These are phyloP conservation scores for Boletus eberwhitei DNA, from an alignment of 768 basidiomycete genomes.

Conservation along the genomic window DNA sequence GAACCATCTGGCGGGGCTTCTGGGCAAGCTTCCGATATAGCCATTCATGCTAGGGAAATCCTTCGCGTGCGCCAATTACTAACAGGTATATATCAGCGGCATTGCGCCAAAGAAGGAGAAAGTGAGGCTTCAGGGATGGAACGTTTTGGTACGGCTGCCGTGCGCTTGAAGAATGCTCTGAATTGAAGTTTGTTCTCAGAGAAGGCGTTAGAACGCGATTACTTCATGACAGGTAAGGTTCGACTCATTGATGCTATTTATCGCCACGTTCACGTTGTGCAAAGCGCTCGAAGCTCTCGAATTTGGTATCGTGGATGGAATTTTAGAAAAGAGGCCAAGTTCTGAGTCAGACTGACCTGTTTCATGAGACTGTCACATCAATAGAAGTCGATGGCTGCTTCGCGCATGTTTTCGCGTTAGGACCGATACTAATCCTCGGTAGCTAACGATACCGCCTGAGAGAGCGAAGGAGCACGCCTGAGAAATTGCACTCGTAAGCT, in stretches of 20 bases:
- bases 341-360: conserved; percentile 36
- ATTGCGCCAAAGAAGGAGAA: conserved; percentile 73
- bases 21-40: conserved; percentile 94
- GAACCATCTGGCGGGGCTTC: conserved; percentile 96
- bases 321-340: conserved; percentile 74
- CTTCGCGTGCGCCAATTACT: conserved; percentile 80
- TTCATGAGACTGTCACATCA: conserved; percentile 18
- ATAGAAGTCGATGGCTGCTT: conserved; percentile 12
- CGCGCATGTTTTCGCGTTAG: conserved; percentile 9
- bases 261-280: conserved; percentile 24
- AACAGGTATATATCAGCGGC: conserved; percentile 85
- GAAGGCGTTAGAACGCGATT: conserved; percentile 88
- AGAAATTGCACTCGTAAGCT: conserved; percentile 13
- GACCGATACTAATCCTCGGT: neutral
- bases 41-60: conserved; percentile 97
- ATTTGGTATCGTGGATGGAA: conserved; percentile 92
- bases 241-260: conserved; percentile 7
- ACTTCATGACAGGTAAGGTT: conserved; percentile 83
- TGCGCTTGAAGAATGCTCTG: conserved; percentile 22
- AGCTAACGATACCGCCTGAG: conserved; percentile 11
- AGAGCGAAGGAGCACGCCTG: conserved; percentile 7
- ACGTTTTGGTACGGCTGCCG: conserved; percentile 66
- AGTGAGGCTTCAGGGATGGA: conserved; percentile 56
- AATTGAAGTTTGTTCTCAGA: conserved; percentile 44
- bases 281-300: conserved; percentile 81